Evolutionary conservation across 2,329 filamentous ascomycete species (phyloP).

Genomic region (Incumbomyces lentus): DNA sequence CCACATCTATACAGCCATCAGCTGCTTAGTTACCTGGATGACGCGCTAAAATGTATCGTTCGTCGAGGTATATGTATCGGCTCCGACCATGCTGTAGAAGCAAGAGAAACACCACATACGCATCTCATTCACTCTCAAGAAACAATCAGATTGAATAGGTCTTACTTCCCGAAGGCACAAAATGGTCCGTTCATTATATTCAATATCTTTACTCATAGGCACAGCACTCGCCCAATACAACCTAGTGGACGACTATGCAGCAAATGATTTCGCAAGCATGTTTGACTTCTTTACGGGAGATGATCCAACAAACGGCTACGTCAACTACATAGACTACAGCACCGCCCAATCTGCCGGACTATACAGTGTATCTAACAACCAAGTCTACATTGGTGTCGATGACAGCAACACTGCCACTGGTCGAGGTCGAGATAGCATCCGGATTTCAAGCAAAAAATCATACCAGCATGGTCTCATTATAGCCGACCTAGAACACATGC

Average conservation of each 20-base stretch:
- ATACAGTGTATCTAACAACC: slow-evolving; percentile 45
- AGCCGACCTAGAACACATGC: slow-evolving; percentile 64
- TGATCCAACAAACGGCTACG: slow-evolving; percentile 69
- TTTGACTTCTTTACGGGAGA: slow-evolving; percentile 41
- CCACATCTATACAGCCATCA: too few relatives aligned
- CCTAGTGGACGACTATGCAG: slow-evolving; percentile 39
- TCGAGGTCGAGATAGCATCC: slow-evolving; percentile 58
- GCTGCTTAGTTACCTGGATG: too few relatives aligned
- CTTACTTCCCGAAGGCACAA: background rate
- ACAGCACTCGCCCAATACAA: slow-evolving; percentile 27
- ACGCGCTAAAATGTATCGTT: too few relatives aligned
- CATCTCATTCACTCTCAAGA: too few relatives aligned
- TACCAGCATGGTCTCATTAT: slow-evolving; percentile 61
- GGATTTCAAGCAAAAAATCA: slow-evolving; percentile 54
- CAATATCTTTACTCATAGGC: slow-evolving; percentile 8
- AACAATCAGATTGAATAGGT: too few relatives aligned
- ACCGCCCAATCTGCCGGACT: slow-evolving; percentile 49
- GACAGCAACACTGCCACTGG: slow-evolving; percentile 44
- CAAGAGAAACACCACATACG: too few relatives aligned
- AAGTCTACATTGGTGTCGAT: slow-evolving; percentile 62
- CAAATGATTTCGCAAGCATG: slow-evolving; percentile 39
- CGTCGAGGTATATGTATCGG: too few relatives aligned
- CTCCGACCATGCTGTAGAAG: too few relatives aligned
- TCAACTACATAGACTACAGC: slow-evolving; percentile 53
- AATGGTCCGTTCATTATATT: slow-evolving; percentile 12